Percentiles rank a stretch among this genome's conserved stretches.
phyloP scores from a whole-genome alignment of 2,329 filamentous ascomycete species.

The Stemphylium beticola region DNA sequence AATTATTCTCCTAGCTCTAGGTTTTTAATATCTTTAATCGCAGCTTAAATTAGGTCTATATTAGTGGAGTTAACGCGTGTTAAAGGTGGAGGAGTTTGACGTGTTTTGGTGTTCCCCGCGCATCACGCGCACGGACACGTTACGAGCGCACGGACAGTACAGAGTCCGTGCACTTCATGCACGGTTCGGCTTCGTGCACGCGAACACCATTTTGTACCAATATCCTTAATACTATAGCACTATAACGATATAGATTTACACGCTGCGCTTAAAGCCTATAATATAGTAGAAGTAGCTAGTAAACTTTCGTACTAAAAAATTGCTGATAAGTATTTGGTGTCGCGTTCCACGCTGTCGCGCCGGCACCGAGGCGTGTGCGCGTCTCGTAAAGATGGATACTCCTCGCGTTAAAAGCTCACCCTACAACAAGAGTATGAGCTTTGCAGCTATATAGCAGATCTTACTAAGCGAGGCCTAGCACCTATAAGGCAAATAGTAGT shows the following conservation, averaged over 20 bases:
- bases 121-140: background rate
- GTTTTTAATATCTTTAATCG: background rate
- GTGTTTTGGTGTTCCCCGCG: too few species aligned
- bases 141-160: too few species aligned
- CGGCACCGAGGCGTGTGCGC: background rate
- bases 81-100: background rate
- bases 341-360: background rate
- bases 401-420: background rate
- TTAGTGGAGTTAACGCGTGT: background rate
- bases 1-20: background rate
- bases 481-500: background rate
- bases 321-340: background rate
- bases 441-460: background rate
- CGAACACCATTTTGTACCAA: too few species aligned
- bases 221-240: too few species aligned
- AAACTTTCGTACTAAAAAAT: background rate
- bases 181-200: too few species aligned
- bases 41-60: background rate
- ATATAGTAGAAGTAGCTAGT: background rate
- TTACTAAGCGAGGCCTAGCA: background rate
- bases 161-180: too few species aligned
- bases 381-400: background rate
- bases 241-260: too few species aligned
- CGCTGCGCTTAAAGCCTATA: too few species aligned
- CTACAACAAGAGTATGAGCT: background rate